phyloP scores from a whole-genome alignment of 768 basidiomycete genomes.

The Lactifluus rugatus region DNA sequence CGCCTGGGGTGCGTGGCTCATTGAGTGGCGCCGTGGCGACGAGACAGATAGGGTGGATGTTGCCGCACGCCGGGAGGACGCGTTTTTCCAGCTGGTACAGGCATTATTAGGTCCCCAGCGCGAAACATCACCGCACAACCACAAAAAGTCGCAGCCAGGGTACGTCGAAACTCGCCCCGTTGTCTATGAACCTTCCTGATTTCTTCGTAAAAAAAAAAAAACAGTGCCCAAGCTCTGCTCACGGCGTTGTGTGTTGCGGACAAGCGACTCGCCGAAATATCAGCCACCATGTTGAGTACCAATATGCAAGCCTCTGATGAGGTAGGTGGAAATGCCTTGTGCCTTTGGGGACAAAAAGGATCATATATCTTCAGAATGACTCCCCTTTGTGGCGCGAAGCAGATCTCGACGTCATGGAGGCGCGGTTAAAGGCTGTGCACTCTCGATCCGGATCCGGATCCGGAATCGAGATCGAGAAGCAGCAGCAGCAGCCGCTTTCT shows the following conservation, averaged over 20 bases:
- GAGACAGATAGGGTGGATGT: constrained; percentile 28
- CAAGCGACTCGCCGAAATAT: constrained; percentile 24
- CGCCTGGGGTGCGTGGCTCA: constrained; percentile 60
- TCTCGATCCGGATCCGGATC: background rate
- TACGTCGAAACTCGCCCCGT: no score
- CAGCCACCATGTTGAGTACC: background rate
- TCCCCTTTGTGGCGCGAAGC: constrained; percentile 34
- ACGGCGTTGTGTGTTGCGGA: constrained; percentile 32
- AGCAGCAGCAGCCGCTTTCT: no score
- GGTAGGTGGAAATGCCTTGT: no score
- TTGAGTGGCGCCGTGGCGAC: constrained; percentile 32
- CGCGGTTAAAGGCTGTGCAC: constrained; percentile 2
- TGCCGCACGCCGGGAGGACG: constrained; percentile 36
- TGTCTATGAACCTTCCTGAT: no score
- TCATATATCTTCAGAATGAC: background rate
- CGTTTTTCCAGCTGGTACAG: constrained; percentile 38
- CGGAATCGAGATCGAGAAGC: background rate
- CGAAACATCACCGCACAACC: constrained; percentile 8
- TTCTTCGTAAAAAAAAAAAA: background rate
- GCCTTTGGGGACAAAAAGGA: no score
- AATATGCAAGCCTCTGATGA: background rate
- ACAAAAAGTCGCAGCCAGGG: constrained; percentile 26
- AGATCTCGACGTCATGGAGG: constrained; percentile 44
- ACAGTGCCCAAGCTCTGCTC: constrained; percentile 30
- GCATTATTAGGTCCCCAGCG: constrained; percentile 34